Evolutionary conservation across 2,329 filamentous ascomycete species (phyloP), one percentile per base, ranked within the genome.

Genomic region (Hymenoscyphus repandus): DNA sequence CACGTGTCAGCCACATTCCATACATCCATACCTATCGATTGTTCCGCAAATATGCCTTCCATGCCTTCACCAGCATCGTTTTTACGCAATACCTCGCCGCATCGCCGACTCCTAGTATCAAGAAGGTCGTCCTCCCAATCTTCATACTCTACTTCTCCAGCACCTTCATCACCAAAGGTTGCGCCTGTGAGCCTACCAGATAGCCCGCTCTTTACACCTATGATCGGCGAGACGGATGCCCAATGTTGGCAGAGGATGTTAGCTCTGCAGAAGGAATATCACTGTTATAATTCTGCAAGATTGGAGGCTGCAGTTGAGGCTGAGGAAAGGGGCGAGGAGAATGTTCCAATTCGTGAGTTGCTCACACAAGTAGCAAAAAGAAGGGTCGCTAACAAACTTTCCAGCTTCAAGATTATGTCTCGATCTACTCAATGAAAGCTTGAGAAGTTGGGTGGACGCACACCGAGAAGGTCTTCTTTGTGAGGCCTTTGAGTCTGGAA

Each of bases 301-400:
- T 49, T 66, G 45, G 62, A 64, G 42, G 63, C 63, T 45, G 63
- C 62, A 4, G 61, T 66, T 3, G 63, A 66, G 45, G 61, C 58
- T 50, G 31, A 37, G 33, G 30, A 33, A 38, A 27, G 20, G 37
- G 13, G 46, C 33, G 22, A 49, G 18, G 36, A n/a, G 5, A 15
- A 40, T 39, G 38, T 22, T n/a, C n/a, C 13, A 45, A 32, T 17
- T 46, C 18, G 38, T 51, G 13, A 47, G 39, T 49, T 20, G 15
- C 38, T 13, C 15, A 32, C 12, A 11, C 10, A 18, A 6, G 5
- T 18, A 37, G 3, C 22, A 2, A n/a, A 13, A 13, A 17, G 7
- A 13, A 38, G 18, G 18, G 11, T 41, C 42, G 46, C 52, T 44
- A 17, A 32, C 11, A 20, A 27, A 27, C 34, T 11, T n/a, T 18